Conservation (phyloP, 1,139 yeast genomes). For the Hyphopichia wangnamkhiaoensis region DNA sequence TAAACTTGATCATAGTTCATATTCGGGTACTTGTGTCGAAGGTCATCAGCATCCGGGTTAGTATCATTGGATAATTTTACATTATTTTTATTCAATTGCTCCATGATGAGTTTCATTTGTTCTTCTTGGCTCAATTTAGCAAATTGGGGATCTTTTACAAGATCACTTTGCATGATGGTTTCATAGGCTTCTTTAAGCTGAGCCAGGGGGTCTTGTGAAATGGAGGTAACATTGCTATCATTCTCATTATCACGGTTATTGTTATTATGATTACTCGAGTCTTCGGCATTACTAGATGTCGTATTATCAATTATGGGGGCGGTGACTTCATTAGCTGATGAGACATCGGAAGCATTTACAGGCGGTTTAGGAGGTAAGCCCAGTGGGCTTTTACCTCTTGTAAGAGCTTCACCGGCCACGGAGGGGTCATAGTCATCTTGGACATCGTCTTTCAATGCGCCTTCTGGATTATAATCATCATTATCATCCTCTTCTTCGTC, state of each 20-base stretch:
- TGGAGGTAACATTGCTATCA: too few species aligned
- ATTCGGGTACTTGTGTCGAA: constrained; percentile 3
- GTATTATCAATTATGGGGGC: too few species aligned
- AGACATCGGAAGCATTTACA: constrained; percentile 15
- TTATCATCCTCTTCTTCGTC: constrained; percentile 14
- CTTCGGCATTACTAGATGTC: not conserved
- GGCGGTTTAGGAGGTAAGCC: constrained; percentile 37
- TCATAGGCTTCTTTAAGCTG: constrained; percentile 34
- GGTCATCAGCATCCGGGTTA: not conserved
- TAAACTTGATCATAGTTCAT: constrained; percentile 41
- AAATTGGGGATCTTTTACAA: constrained; percentile 34
- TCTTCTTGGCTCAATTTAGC: constrained; percentile 29
- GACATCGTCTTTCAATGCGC: constrained; percentile 6
- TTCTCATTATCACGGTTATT: constrained; percentile 2
- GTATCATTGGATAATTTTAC: constrained; percentile 17
- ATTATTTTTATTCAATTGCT: constrained; percentile 27
- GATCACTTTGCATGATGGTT: constrained; percentile 34
- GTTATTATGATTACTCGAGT: constrained; percentile 3
- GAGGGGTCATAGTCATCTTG: constrained; percentile 3
- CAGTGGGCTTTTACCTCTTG: constrained; percentile 10
- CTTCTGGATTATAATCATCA: constrained; percentile 29
- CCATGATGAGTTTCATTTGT: constrained; percentile 34
- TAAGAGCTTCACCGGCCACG: constrained; percentile 1
- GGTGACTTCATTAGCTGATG: constrained; percentile 2
- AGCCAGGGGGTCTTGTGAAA: not conserved